These are phyloP conservation scores for Tylopilus vinaceipallidus DNA, from an alignment of 768 basidiomycete species.

Conservation along the genomic window DNA sequence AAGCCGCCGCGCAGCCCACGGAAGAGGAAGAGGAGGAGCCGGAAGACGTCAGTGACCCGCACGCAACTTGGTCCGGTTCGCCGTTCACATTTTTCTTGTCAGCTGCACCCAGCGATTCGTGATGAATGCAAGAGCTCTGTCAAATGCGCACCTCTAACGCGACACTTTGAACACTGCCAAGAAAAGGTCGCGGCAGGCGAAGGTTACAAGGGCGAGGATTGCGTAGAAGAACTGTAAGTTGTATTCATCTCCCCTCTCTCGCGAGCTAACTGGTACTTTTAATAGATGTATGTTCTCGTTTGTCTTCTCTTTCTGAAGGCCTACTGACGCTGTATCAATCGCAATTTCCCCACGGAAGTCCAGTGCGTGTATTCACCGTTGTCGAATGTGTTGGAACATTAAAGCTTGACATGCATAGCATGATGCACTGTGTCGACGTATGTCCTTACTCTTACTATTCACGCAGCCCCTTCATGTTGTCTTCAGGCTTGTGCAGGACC, in stretches of 20 bases:
- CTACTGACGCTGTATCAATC: slow-evolving; percentile 8
- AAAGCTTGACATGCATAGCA: slow-evolving; percentile 39
- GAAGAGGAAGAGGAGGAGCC: slow-evolving; percentile 64
- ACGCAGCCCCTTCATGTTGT: slow-evolving; percentile 5
- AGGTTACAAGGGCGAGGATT: slow-evolving; percentile 89
- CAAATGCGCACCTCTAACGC: slow-evolving; percentile 64
- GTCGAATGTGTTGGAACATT: neutral
- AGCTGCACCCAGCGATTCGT: slow-evolving; percentile 70
- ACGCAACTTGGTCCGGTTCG: neutral
- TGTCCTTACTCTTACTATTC: slow-evolving; percentile 26
- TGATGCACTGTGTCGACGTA: slow-evolving; percentile 95
- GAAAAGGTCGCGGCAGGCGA: slow-evolving; percentile 82
- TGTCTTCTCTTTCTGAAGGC: neutral
- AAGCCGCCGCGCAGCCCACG: slow-evolving; percentile 43
- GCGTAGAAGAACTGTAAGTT: slow-evolving; percentile 87
- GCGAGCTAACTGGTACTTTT: neutral
- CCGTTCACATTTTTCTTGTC: neutral
- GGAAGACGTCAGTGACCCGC: slow-evolving; percentile 66
- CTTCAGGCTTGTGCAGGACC: slow-evolving; percentile 59
- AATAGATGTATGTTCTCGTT: slow-evolving; percentile 25
- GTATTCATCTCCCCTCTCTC: neutral
- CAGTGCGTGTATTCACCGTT: slow-evolving; percentile 53
- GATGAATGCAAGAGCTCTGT: slow-evolving; percentile 70
- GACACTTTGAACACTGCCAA: slow-evolving; percentile 89
- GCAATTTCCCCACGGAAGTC: slow-evolving; percentile 39